Evolutionary conservation across 192 early-diverging fungal genomes (phyloP).

Genomic region (Gonapodya prolifera): DNA sequence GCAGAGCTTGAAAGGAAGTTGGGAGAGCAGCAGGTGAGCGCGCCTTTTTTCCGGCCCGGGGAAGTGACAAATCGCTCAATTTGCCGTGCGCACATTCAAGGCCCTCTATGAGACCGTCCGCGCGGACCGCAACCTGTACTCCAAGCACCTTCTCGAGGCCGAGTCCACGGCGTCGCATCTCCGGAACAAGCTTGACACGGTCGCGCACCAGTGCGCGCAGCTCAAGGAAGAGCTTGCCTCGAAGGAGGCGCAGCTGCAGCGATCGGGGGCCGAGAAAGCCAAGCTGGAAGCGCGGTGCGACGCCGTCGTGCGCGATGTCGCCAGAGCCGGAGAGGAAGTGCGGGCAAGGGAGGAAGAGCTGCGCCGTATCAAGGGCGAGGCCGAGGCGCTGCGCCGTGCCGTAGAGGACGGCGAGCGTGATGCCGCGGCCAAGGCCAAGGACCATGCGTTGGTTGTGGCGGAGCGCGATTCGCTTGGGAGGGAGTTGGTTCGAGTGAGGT

Average conservation of each 20-base stretch:
- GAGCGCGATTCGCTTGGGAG: neutral
- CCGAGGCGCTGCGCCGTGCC: neutral
- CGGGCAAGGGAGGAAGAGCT: conserved; percentile 17
- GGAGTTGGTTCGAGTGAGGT: neutral
- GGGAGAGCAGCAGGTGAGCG: conserved; percentile 38
- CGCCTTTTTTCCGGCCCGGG: neutral
- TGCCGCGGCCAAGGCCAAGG: neutral
- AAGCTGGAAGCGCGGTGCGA: conserved; percentile 51
- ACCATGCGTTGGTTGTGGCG: neutral
- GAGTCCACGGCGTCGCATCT: conserved; percentile 45
- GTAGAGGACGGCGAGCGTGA: neutral
- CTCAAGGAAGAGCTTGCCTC: conserved; percentile 45
- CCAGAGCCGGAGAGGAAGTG: conserved; percentile 33
- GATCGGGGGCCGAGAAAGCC: conserved; percentile 38
- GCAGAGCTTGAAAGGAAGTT: conserved; percentile 39
- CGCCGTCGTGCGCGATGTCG: conserved; percentile 28
- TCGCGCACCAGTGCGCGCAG: conserved; percentile 48
- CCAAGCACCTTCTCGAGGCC: conserved; percentile 44
- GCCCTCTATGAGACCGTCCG: conserved; percentile 42
- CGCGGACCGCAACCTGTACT: conserved; percentile 46
- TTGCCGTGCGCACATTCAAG: no score
- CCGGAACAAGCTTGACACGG: conserved; percentile 45
- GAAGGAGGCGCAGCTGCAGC: conserved; percentile 34
- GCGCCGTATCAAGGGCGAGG: neutral
- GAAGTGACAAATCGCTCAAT: neutral